Conservation (phyloP, 75 land plant genomes). For the Cunninghamia lanceolata region DNA sequence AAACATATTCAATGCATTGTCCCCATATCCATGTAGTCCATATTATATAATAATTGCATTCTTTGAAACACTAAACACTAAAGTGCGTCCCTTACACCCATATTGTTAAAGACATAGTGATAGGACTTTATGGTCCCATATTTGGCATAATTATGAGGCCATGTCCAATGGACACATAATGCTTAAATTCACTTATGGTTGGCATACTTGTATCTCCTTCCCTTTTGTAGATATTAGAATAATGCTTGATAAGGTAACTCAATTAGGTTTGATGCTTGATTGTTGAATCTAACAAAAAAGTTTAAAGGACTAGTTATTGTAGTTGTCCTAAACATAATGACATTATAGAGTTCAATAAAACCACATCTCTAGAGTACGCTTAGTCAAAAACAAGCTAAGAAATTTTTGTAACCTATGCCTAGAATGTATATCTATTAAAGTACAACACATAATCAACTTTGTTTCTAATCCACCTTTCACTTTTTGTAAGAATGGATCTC, state of each 20-base stretch:
- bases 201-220: slow-evolving; percentile 24
- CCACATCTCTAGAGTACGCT: slow-evolving; percentile 32
- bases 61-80: slow-evolving; percentile 15
- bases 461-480: too few relatives aligned
- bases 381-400: slow-evolving; percentile 51
- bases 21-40: too few relatives aligned
- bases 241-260: slow-evolving; percentile 40
- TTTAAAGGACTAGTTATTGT: slow-evolving; percentile 30
- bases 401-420: slow-evolving; percentile 37
- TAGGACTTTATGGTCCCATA: slow-evolving; percentile 39
- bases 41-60: slow-evolving; percentile 46
- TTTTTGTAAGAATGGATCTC: too few relatives aligned
- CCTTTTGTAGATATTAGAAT: slow-evolving; percentile 49
- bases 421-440: slow-evolving; percentile 60
- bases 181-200: slow-evolving; percentile 17
- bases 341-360: slow-evolving; percentile 63
- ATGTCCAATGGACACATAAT: slow-evolving; percentile 35
- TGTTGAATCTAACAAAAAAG: slow-evolving; percentile 36
- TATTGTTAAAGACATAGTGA: slow-evolving; percentile 24
- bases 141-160: slow-evolving; percentile 49
- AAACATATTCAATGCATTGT: too few relatives aligned
- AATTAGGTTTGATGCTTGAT: slow-evolving; percentile 23
- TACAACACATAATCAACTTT: slow-evolving; percentile 33
- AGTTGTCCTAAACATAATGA: slow-evolving; percentile 58
- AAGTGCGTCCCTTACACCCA: slow-evolving; percentile 18